Conservation (phyloP, 2,329 filamentous ascomycete species). For the Stylonectria norvegica region DNA sequence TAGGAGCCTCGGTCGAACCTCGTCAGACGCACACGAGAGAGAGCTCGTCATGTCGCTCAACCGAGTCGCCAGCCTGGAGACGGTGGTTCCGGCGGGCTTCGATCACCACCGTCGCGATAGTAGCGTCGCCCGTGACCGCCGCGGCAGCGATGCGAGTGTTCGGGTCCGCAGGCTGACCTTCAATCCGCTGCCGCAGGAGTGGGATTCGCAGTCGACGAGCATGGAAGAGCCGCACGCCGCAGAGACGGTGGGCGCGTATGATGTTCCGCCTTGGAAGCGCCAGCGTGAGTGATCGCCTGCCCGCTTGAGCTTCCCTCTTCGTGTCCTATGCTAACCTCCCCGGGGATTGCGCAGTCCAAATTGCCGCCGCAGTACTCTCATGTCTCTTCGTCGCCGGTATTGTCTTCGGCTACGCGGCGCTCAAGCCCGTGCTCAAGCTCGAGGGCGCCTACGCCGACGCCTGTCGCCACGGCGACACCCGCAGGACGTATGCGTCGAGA, state of each 20-base stretch:
- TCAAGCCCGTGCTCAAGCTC: slow-evolving; percentile 74
- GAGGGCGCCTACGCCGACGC: slow-evolving; percentile 67
- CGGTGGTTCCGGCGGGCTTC: slow-evolving; percentile 33
- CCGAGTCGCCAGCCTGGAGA: slow-evolving; percentile 52
- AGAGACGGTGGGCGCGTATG: slow-evolving; percentile 51
- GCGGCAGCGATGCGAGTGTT: slow-evolving; percentile 44
- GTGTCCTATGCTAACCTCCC: slow-evolving; percentile 8
- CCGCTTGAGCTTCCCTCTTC: not conserved
- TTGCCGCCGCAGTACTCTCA: slow-evolving; percentile 27
- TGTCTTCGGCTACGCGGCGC: slow-evolving; percentile 79
- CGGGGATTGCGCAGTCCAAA: slow-evolving; percentile 23
- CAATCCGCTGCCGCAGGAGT: slow-evolving; percentile 52
- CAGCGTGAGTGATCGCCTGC: slow-evolving; percentile 39
- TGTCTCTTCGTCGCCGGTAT: slow-evolving; percentile 76
- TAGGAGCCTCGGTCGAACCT: no score
- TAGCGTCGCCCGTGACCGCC: slow-evolving; percentile 23
- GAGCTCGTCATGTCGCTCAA: slow-evolving; percentile 55
- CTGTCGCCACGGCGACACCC: slow-evolving; percentile 43
- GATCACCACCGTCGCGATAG: slow-evolving; percentile 28
- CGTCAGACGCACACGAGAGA: no score
- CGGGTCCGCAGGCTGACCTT: slow-evolving; percentile 51
- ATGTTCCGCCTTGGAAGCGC: slow-evolving; percentile 53
- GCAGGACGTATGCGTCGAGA: slow-evolving; percentile 43
- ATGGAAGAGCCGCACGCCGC: slow-evolving; percentile 24
- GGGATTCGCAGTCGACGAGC: slow-evolving; percentile 41